A percentile compares a stretch with the other conserved stretches of the same genome.
Conservation (phyloP, 2,329 filamentous ascomycete genomes). For the Leptographium radiaticola region DNA sequence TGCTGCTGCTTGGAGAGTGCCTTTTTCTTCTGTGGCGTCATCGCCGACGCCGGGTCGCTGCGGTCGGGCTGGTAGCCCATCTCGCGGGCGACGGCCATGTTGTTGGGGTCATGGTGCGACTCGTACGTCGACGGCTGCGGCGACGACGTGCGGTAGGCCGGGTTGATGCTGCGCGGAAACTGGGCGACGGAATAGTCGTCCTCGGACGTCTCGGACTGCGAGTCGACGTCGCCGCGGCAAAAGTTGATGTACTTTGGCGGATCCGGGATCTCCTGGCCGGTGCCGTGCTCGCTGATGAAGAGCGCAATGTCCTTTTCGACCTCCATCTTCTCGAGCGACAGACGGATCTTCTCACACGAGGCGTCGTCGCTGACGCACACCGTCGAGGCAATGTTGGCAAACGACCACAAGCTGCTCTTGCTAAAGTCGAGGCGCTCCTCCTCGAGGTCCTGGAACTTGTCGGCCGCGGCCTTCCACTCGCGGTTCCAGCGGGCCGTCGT, state of each 20-base stretch:
- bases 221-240: conserved; percentile 78
- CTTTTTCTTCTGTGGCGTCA: conserved; percentile 36
- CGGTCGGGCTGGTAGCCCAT: conserved; percentile 43
- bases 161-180: conserved; percentile 90
- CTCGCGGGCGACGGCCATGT: conserved; percentile 58
- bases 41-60: conserved; percentile 21
- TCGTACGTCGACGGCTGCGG: conserved; percentile 88
- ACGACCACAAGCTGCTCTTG: conserved; percentile 95
- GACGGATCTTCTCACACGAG: conserved; percentile 88
- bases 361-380: conserved; percentile 96
- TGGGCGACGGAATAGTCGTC: conserved; percentile 95
- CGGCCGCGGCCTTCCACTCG: conserved; percentile 95
- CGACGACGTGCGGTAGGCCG: conserved; percentile 88
- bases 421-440: conserved; percentile 95
- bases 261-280: conserved; percentile 94
- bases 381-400: conserved; percentile 92
- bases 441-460: conserved; percentile 98
- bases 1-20: conserved; percentile 6
- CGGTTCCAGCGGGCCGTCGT: conserved; percentile 93
- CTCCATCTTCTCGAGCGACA: conserved; percentile 84
- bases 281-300: conserved; percentile 83
- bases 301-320: conserved; percentile 85
- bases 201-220: conserved; percentile 68
- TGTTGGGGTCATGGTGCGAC: conserved; percentile 71
- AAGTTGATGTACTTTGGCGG: conserved; percentile 98